Base-by-base conservation (phyloP, 2,329 filamentous ascomycete species). In the Hypoxylon sp. region DNA sequence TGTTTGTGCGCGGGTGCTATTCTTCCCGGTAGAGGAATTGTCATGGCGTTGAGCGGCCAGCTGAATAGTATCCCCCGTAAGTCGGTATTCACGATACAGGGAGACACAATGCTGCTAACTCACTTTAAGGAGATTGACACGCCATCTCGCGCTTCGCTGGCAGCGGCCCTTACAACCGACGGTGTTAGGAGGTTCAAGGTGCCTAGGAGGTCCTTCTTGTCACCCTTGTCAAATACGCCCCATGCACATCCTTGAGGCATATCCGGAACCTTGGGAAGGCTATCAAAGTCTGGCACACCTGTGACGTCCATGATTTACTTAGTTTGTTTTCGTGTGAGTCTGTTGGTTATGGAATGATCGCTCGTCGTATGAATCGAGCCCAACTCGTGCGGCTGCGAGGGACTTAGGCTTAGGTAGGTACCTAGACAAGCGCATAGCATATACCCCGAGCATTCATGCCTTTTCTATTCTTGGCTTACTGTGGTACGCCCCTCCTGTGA, bases 71-170 rank as follows among this genome's bases (percentile, higher is more conserved):
- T 29, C 35, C 51, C 52, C 54, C 19, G 27, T 68, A 11, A 68
- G 60, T 31, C 11, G 3, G 19, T 8, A 17, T 21, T 15, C 5
- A 6, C 24, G 15, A 57, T 42, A 37, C 47, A 15, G 24, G 24
- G 46, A 29, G 29, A 31, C 32, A 29, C 31, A 17, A 32, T 19
- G n/a, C 11, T 6, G 10, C 13, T n/a, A 44, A 69, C 77, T 70
- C 71, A 87, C 83, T 88, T 87, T 29, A 88, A 80, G 2, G 85
- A 87, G 42, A 88, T 80, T 0, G 85, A 85, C 1, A 85, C 74
- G 0, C 86, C 86, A 52, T 84, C 81, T 48, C 78, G 78, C 39
- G 84, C 80, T 67, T 86, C 84, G 2, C 75, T 74, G 3, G 77
- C 79, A 0, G 84, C 83, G 2, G 75, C 79, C 19, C 78, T 78